Evolutionary conservation across 2,329 filamentous ascomycete species (phyloP).

Genomic region (Arthrobotrys musiformis): DNA sequence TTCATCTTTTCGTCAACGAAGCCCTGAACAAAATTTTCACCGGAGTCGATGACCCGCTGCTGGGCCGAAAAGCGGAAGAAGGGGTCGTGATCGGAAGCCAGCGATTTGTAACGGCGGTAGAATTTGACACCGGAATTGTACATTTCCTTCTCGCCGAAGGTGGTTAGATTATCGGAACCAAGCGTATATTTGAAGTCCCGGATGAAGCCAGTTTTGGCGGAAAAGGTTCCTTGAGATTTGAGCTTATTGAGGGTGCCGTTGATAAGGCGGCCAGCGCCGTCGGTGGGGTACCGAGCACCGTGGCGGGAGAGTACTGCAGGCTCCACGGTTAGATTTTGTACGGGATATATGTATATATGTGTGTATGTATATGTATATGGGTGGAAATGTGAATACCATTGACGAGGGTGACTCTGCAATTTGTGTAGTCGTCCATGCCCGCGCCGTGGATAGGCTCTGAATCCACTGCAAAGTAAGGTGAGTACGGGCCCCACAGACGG

Average conservation of each 20-base stretch:
- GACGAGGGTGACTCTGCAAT: slow-evolving; percentile 81
- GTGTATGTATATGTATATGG: no score
- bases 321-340: neutral
- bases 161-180: slow-evolving; percentile 75
- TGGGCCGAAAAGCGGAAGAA: slow-evolving; percentile 79
- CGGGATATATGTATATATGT: neutral
- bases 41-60: slow-evolving; percentile 78
- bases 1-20: slow-evolving; percentile 71
- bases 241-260: slow-evolving; percentile 66
- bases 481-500: slow-evolving; percentile 86
- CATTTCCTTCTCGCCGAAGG: slow-evolving; percentile 76
- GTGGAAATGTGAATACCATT: slow-evolving; percentile 63
- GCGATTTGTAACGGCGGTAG: slow-evolving; percentile 75
- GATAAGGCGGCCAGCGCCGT: slow-evolving; percentile 73
- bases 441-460: slow-evolving; percentile 70
- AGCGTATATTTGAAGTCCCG: slow-evolving; percentile 76
- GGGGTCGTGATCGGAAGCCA: slow-evolving; percentile 71
- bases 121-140: slow-evolving; percentile 80
- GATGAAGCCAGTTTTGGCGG: slow-evolving; percentile 75
- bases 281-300: slow-evolving; percentile 83
- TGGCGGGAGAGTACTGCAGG: slow-evolving; percentile 77
- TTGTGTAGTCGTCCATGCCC: slow-evolving; percentile 69
- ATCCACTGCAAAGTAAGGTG: slow-evolving; percentile 80
- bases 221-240: slow-evolving; percentile 62
- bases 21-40: slow-evolving; percentile 78